phyloP scores from a whole-genome alignment of 2,329 filamentous ascomycete genomes.

The Monosporascus sp. region DNA sequence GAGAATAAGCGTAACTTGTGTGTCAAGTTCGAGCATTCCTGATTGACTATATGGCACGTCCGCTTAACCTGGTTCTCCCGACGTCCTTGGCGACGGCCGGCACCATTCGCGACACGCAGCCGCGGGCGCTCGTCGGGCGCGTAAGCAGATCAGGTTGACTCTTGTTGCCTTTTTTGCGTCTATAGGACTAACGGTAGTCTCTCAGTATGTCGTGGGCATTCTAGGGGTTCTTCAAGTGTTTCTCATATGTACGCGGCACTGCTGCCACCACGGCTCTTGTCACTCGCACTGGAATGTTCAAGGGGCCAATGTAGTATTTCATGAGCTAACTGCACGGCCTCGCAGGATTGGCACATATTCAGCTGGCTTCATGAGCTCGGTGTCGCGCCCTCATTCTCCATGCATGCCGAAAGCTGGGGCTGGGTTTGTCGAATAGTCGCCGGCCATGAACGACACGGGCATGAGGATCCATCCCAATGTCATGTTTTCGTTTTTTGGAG shows the following conservation, averaged over 20 bases:
- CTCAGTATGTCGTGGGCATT: conserved; percentile 44
- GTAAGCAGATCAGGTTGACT: conserved; percentile 41
- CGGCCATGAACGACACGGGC: conserved; percentile 45
- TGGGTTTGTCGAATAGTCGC: conserved; percentile 46
- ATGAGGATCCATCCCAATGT: conserved; percentile 46
- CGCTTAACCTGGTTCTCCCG: conserved; percentile 44
- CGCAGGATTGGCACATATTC: conserved; percentile 38
- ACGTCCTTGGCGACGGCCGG: conserved; percentile 44
- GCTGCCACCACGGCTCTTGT: too few relatives aligned
- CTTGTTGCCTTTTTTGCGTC: conserved; percentile 36
- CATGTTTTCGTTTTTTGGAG: conserved; percentile 44
- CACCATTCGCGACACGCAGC: conserved; percentile 47
- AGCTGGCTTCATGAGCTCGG: conserved; percentile 14
- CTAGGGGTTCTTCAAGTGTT: conserved; percentile 29
- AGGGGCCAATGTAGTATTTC: too few relatives aligned
- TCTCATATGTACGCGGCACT: too few relatives aligned
- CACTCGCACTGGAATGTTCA: too few relatives aligned
- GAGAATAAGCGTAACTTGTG: too few relatives aligned
- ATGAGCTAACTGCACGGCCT: background rate
- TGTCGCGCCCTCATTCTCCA: conserved; percentile 18
- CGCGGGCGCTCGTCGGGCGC: conserved; percentile 36
- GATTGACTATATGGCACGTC: conserved; percentile 44
- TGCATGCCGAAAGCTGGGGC: conserved; percentile 46
- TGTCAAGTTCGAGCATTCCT: conserved; percentile 45
- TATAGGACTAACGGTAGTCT: conserved; percentile 39